Percentiles rank a stretch among this genome's conserved stretches.
These are phyloP conservation scores for Stephania japonica DNA, from an alignment of 164 flowering plant genomes.

Conservation along the genomic window DNA sequence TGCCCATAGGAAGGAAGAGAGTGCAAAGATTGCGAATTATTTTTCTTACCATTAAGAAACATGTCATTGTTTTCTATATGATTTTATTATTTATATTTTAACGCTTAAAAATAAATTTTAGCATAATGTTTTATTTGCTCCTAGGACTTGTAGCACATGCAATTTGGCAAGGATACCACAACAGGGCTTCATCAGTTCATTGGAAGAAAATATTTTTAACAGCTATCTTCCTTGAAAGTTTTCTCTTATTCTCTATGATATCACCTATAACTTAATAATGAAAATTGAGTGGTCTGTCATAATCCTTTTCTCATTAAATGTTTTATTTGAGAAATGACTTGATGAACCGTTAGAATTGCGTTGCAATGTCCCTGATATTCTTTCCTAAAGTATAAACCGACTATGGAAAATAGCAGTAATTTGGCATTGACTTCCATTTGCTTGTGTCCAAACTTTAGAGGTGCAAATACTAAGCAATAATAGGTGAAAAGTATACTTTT, in stretches of 20 bases:
- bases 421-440: background rate
- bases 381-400: background rate
- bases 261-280: background rate
- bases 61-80: too few relatives aligned
- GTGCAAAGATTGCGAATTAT: too few relatives aligned
- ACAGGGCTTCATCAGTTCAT: background rate
- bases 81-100: background rate
- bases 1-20: background rate
- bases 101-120: background rate
- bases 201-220: background rate
- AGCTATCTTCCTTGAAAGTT: background rate
- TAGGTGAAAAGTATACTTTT: background rate
- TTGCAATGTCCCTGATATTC: background rate
- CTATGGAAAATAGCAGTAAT: background rate
- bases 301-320: background rate
- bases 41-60: too few relatives aligned
- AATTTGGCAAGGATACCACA: background rate
- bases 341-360: background rate
- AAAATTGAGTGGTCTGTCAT: background rate
- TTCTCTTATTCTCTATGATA: background rate
- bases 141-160: background rate
- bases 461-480: background rate
- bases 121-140: background rate
- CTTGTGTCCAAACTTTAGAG: background rate
- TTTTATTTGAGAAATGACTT: background rate